A percentile compares a stretch with the other conserved stretches of the same genome.
Evolutionary conservation across 164 flowering plant species (phyloP).

Genomic region (Sextonia rubra): DNA sequence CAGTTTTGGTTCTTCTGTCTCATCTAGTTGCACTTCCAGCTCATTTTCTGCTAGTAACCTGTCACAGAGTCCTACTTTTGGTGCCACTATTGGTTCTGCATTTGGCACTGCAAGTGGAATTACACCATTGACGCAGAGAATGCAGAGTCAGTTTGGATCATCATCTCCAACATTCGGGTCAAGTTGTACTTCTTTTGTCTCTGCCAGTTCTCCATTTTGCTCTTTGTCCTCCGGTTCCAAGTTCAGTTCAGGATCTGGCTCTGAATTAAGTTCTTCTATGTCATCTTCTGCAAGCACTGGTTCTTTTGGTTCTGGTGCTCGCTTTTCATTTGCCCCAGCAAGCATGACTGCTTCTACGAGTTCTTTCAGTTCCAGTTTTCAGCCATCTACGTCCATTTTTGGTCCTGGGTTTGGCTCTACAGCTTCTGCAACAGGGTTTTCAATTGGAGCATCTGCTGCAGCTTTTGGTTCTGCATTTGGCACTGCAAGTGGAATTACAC

Average conservation of each 20-base stretch:
- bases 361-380: conserved; percentile 3
- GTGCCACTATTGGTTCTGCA: conserved; percentile 25
- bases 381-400: not conserved
- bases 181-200: conserved; percentile 26
- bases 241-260: conserved; percentile 24
- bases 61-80: conserved; percentile 27
- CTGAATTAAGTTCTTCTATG: conserved; percentile 34
- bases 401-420: conserved; percentile 2
- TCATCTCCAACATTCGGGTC: conserved; percentile 37
- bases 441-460: conserved; percentile 43
- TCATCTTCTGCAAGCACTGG: conserved; percentile 11
- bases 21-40: conserved; percentile 7
- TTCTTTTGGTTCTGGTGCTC: conserved; percentile 2
- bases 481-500: no score
- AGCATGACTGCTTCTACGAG: not conserved
- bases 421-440: conserved; percentile 28
- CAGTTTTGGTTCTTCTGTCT: conserved; percentile 35
- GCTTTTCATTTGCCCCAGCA: not conserved
- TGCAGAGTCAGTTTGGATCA: conserved; percentile 41
- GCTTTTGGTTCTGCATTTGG: conserved; percentile 32
- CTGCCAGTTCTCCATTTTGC: conserved; percentile 37
- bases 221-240: conserved; percentile 36
- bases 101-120: conserved; percentile 21
- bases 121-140: conserved; percentile 29
- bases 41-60: conserved; percentile 28